Conservation (phyloP, 768 basidiomycete species). For the Boletus sp. region DNA sequence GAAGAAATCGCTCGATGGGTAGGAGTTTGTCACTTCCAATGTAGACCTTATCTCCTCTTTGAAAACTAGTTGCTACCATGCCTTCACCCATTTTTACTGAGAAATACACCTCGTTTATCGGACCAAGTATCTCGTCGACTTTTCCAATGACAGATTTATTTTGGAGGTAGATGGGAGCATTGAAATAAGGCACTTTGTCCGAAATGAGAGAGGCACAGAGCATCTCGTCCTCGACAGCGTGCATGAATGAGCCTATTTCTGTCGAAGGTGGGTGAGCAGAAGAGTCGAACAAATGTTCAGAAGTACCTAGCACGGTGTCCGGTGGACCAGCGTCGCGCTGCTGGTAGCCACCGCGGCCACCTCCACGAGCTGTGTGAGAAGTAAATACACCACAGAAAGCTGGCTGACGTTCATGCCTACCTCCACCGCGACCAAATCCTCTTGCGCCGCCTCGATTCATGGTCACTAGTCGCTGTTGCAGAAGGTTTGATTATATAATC, state of each 20-base stretch:
- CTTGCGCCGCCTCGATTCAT: constrained; percentile 55
- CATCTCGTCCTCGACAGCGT: constrained; percentile 99
- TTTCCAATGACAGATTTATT: constrained; percentile 96
- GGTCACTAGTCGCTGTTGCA: constrained; percentile 1
- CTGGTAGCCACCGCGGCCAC: constrained; percentile 66
- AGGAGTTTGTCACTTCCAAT: constrained; percentile 97
- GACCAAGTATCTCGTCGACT: constrained; percentile 98
- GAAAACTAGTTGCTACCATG: constrained; percentile 93
- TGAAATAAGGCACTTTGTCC: constrained; percentile 97
- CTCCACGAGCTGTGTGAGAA: constrained; percentile 47
- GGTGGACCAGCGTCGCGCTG: constrained; percentile 77
- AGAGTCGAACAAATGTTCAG: not conserved
- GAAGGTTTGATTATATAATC: constrained; percentile 24
- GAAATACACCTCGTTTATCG: constrained; percentile 98
- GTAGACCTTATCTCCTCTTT: constrained; percentile 97
- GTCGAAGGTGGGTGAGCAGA: constrained; percentile 10
- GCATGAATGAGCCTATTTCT: constrained; percentile 93
- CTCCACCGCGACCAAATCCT: constrained; percentile 56
- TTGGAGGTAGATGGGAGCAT: constrained; percentile 95
- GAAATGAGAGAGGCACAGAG: constrained; percentile 80
- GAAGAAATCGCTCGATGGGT: constrained; percentile 94
- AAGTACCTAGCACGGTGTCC: constrained; percentile 66
- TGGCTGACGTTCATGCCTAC: constrained; percentile 22
- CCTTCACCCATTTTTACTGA: constrained; percentile 97
- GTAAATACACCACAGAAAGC: not conserved